Evolutionary conservation across 768 basidiomycete species (phyloP).

Genomic region (Butyriboletus loyo): DNA sequence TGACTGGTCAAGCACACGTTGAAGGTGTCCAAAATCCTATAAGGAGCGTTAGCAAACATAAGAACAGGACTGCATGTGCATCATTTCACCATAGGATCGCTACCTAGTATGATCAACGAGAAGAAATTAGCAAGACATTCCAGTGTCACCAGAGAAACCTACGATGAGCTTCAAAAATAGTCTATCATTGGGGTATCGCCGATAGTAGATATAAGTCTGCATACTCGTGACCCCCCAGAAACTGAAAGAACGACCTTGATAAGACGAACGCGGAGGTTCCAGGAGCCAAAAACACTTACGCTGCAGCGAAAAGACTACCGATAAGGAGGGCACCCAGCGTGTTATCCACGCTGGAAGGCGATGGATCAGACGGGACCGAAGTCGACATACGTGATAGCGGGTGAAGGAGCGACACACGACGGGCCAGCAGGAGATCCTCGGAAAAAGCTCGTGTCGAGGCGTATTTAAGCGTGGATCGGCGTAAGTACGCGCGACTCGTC

Average conservation of each 20-base stretch:
- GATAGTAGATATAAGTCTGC: slow-evolving; percentile 53
- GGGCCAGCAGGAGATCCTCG: background rate
- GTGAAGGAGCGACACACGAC: background rate
- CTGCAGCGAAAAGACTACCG: slow-evolving; percentile 51
- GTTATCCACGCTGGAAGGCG: slow-evolving; percentile 36
- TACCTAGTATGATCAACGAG: slow-evolving; percentile 35
- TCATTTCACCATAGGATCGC: slow-evolving; percentile 14
- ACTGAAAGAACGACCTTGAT: slow-evolving; percentile 26
- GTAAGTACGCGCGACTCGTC: background rate
- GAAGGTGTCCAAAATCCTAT: slow-evolving; percentile 50
- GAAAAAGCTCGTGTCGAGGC: background rate
- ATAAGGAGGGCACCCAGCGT: slow-evolving; percentile 55
- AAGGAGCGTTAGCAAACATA: background rate
- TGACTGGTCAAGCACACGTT: slow-evolving; percentile 52
- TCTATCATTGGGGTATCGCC: slow-evolving; percentile 34
- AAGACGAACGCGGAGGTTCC: background rate
- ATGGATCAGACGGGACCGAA: background rate
- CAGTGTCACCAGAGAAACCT: slow-evolving; percentile 6
- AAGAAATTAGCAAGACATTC: slow-evolving; percentile 8
- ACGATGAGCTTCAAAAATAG: slow-evolving; percentile 38
- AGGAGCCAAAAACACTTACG: slow-evolving; percentile 35
- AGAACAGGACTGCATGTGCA: background rate
- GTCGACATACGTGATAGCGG: slow-evolving; percentile 8
- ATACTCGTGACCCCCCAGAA: slow-evolving; percentile 58
- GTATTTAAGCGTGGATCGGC: background rate